Evolutionary conservation across 108 stramenopile genomes (phyloP), one percentile per base, ranked within the genome.

Genomic region (Cyclotella baltica): DNA sequence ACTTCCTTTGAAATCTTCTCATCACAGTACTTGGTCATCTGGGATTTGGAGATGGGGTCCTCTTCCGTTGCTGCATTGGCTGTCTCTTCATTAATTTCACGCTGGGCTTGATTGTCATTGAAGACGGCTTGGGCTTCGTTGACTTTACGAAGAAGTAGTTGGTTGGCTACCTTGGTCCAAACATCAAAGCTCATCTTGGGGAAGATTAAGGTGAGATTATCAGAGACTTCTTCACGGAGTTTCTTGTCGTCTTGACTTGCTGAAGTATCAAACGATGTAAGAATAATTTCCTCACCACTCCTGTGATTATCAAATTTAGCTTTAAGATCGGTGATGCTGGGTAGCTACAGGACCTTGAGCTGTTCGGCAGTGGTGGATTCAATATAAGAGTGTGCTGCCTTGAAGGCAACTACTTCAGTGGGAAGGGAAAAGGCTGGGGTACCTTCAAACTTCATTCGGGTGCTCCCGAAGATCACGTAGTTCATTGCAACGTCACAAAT

Each of bases 171-270:
- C 31, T 59, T 59, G 2, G 8, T 2, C 58, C 58, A 59, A 4
- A 18, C 31, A 18, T 59, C 58, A 28, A 59, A 59, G 5, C 15
- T 30, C 58, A 59, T 59, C 29, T 30, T 28, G 58, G 58, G 58
- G 58, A 59, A 6, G 4, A 59, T 29, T 4, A 4, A 4, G 13
- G 28, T 18, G 18, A 59, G 58, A 29, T 30, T 30, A 2, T 6
- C 11, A 5, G 27, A 29, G 58, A 30, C 58, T 31, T 23, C 4
- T 30, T 6, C n/a, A 2, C 11, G 6, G 31, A 59, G 13, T 30
- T 5, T 5, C 6, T 13, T 27, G 4, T 59, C 58, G 30, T 28
- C 18, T 59, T 5, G 28, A 30, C 13, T 52, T 52, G 51, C 51
- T 4, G n/a, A n/a, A n/a, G 11, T n/a, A 52, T n/a, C 51, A 4